A percentile compares a stretch with the other conserved stretches of the same genome.
Evolutionary conservation across 2,329 filamentous ascomycete genomes (phyloP).

Genomic region (Pseudogymnoascus sp.): DNA sequence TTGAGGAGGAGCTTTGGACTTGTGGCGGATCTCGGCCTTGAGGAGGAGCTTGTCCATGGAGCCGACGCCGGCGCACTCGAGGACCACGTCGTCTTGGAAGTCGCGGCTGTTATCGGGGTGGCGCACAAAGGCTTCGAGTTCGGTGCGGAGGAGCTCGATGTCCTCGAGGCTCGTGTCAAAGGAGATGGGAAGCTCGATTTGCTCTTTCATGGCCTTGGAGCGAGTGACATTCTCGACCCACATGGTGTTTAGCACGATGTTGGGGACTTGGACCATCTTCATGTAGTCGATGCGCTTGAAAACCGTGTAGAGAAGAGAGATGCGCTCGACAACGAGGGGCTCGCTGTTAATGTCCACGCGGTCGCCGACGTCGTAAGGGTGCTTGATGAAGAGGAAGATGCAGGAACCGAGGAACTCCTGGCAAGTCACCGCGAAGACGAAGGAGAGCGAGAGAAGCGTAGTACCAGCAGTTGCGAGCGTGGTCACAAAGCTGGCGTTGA

Average conservation of each 20-base stretch:
- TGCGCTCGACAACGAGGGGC: conserved; percentile 79
- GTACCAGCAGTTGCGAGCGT: conserved; percentile 87
- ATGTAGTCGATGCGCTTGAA: conserved; percentile 78
- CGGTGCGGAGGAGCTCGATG: conserved; percentile 71
- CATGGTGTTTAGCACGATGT: conserved; percentile 83
- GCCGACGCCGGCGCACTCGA: conserved; percentile 70
- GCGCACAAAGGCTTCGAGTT: conserved; percentile 79
- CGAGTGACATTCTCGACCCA: conserved; percentile 94
- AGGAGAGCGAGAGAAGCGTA: conserved; percentile 87
- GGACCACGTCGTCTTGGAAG: conserved; percentile 75
- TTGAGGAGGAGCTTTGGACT: conserved; percentile 82
- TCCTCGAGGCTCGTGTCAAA: conserved; percentile 88
- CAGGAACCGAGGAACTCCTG: conserved; percentile 97
- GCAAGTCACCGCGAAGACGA: conserved; percentile 84
- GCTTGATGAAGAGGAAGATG: conserved; percentile 98
- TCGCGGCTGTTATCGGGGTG: conserved; percentile 81
- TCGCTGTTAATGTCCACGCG: conserved; percentile 71
- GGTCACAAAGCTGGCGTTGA: conserved; percentile 76
- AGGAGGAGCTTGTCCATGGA: conserved; percentile 84
- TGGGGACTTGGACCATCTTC: conserved; percentile 72
- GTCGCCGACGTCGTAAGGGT: conserved; percentile 93
- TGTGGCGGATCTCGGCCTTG: conserved; percentile 78
- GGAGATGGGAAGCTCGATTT: conserved; percentile 66
- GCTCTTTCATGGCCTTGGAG: conserved; percentile 84
- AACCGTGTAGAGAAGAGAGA: conserved; percentile 86